Evolutionary conservation across 495 filamentous ascomycete species (phyloP).

Genomic region (Penicillium cataractarum): DNA sequence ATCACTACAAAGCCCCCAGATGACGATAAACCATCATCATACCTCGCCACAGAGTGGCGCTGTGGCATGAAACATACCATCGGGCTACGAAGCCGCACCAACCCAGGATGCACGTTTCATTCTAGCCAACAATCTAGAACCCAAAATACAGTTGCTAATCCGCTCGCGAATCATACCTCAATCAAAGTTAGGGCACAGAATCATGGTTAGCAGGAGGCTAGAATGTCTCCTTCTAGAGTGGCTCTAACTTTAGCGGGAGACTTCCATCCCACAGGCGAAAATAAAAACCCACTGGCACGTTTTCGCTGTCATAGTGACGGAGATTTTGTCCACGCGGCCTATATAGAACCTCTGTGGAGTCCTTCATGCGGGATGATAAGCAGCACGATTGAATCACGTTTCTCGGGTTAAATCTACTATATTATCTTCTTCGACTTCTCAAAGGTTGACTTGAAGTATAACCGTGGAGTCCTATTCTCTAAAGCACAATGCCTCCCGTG

Average conservation of each 20-base stretch:
- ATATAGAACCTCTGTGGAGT: neutral
- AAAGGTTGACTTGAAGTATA: neutral
- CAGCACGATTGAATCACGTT: neutral
- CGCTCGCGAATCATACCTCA: neutral
- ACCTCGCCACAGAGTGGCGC: constrained; percentile 3
- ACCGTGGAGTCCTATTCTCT: neutral
- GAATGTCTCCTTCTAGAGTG: neutral
- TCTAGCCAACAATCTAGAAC: neutral
- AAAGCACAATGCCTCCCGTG: constrained; percentile 20
- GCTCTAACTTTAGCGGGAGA: neutral
- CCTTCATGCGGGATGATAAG: neutral
- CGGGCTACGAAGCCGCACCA: neutral
- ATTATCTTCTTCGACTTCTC: neutral
- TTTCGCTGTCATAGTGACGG: constrained; percentile 14
- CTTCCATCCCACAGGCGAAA: constrained; percentile 3
- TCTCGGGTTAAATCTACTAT: neutral
- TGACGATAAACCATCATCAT: constrained; percentile 19
- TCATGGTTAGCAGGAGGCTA: neutral
- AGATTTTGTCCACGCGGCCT: constrained; percentile 1
- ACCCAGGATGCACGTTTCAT: neutral
- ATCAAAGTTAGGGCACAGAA: neutral
- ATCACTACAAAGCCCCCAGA: neutral
- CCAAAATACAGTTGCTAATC: neutral
- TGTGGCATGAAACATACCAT: constrained; percentile 1
- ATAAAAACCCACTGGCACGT: neutral